These are phyloP conservation scores for Carpinus fangiana DNA, from an alignment of 306 rosid genomes.

Conservation along the genomic window DNA sequence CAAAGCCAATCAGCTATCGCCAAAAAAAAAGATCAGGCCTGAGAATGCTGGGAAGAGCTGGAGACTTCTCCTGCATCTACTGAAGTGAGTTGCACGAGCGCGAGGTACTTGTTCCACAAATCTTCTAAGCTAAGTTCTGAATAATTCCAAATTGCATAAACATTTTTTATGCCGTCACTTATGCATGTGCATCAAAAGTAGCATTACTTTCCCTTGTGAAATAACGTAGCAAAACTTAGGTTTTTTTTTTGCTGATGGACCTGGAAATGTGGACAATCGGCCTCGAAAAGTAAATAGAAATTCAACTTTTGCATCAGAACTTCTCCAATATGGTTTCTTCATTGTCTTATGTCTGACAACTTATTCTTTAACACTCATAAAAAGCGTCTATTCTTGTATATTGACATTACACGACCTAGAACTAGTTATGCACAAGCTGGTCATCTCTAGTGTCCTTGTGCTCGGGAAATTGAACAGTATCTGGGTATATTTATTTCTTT, in stretches of 20 bases:
- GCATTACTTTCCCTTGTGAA: not conserved
- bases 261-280: not conserved
- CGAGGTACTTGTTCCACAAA: not conserved
- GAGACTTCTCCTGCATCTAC: not conserved
- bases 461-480: constrained; percentile 32
- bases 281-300: not conserved
- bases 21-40: not conserved
- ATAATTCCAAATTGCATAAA: not conserved
- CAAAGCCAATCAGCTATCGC: not conserved
- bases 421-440: not conserved
- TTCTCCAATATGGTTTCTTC: not conserved
- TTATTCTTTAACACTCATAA: too few relatives aligned
- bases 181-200: not conserved
- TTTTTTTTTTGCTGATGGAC: too few relatives aligned
- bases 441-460: constrained; percentile 15
- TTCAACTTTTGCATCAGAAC: not conserved
- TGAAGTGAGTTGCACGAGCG: not conserved
- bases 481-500: constrained; percentile 40
- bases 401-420: not conserved
- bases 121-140: not conserved
- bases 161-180: not conserved
- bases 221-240: not conserved
- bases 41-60: not conserved
- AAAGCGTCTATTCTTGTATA: not conserved
- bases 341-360: too few relatives aligned